Evolutionary conservation across 2,329 filamentous ascomycete genomes (phyloP), one percentile per base, ranked within the genome.

Genomic region (Ascochyta koolunga): DNA sequence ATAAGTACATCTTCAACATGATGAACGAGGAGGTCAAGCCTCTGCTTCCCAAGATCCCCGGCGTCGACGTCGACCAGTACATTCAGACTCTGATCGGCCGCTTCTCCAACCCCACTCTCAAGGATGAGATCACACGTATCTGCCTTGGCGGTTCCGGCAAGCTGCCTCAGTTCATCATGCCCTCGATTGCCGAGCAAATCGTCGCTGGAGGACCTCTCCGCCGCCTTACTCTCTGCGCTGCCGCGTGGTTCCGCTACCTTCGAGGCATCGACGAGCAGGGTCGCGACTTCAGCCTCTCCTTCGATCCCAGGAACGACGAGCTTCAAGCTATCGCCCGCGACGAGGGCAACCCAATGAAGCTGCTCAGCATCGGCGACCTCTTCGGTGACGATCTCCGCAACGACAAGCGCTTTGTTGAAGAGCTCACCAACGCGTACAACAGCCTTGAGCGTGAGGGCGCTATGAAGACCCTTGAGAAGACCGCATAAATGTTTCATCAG

Each of bases 91-190:
- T 69, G 10, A 55, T 66, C 3, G 56, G 50, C 21, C 66, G 66
- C 24, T 69, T 69, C 58, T 65, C 61, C 56, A 69, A 69, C 58
- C 60, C 66, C 13, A 60, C 66, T 0, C 60, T 69, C 36, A 69
- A 66, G 51, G 66, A 69, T 35, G 66, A 69, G 54, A 60, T 69
- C 35, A 60, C 66, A 22, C 66, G 66, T 45, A 67, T 69, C 38
- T 69, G 66, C 58, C 64, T 69, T 7, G 66, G 66, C n/a, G 66
- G 66, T 13, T 66, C 63, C 6, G 66, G 66, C 59, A 69, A 69
- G 58, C 60, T 69, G 32, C 66, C 66, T 1, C 65, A 69, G 41
- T 69, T 69, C 60, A 69, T 69, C 54, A 66, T 67, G 60, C 66
- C 66, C 36, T 64, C 60, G 33, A 66, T 69, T 21, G 65, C 66